Conservation (phyloP, 2,329 filamentous ascomycete species). For the Cordyceps cateniannulata region DNA sequence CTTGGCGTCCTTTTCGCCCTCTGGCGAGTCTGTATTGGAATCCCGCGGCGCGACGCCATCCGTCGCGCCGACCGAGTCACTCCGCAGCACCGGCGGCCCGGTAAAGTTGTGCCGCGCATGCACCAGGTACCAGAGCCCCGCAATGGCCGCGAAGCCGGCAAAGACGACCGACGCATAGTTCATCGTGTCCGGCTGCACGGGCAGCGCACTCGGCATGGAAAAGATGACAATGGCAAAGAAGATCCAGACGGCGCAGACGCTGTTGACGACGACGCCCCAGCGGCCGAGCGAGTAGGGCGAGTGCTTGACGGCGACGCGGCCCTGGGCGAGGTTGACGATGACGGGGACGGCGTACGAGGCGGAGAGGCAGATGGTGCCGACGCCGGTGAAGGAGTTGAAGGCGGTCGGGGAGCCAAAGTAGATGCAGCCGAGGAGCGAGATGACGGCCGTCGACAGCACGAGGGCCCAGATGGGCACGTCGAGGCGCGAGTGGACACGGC, state of each 20-base stretch:
- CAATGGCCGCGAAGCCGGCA: slow-evolving; percentile 53
- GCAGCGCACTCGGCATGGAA: slow-evolving; percentile 63
- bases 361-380: slow-evolving; percentile 72
- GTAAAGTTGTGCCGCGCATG: slow-evolving; percentile 59
- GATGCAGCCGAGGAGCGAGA: slow-evolving; percentile 67
- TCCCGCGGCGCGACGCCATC: slow-evolving; percentile 6
- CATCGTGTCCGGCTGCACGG: slow-evolving; percentile 51
- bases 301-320: slow-evolving; percentile 57
- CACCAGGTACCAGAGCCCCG: slow-evolving; percentile 55
- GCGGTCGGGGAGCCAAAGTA: slow-evolving; percentile 73
- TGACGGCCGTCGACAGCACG: slow-evolving; percentile 59
- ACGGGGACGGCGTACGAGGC: slow-evolving; percentile 73
- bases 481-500: slow-evolving; percentile 55
- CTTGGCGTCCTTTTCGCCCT: slow-evolving; percentile 4
- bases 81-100: slow-evolving; percentile 39
- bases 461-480: slow-evolving; percentile 67
- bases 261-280: slow-evolving; percentile 63
- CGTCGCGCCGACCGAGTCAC: neutral
- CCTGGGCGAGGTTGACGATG: slow-evolving; percentile 60
- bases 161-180: slow-evolving; percentile 64
- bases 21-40: slow-evolving; percentile 3
- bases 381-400: slow-evolving; percentile 74
- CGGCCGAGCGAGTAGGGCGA: slow-evolving; percentile 63
- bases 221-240: slow-evolving; percentile 63
- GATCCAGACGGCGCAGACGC: slow-evolving; percentile 65